Evolutionary conservation across 345 rosid genomes (phyloP), one percentile per base, ranked within the genome.

Genomic region (Psidium guajava): DNA sequence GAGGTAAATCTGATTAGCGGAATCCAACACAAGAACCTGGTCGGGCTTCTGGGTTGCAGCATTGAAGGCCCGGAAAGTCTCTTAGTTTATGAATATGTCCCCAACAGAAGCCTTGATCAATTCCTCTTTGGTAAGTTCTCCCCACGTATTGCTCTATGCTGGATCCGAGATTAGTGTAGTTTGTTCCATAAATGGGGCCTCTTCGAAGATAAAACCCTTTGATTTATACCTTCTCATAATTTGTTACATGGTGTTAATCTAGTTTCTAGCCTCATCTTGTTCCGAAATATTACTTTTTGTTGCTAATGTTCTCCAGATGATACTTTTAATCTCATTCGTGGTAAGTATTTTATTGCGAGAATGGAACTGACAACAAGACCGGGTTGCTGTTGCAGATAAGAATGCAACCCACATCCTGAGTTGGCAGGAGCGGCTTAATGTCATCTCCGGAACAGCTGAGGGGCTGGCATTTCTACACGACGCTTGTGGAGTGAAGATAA

Each of bases 21-120:
- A 84, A 87, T 87, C 83, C 82, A 82, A 53, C 88, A 87, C 86
- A 87, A 87, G 88, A 87, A 87, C 86, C 85, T 87, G 9, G 88
- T 87, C n/a, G 18, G 15, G 75, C 88, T 87, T 5, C 80, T 87
- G n/a, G 88, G 88, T 28, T 87, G 88, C 73, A 87, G 88, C 84
- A 87, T 87, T 2, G 88, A 87, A 87, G 88, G 88, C 73, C 88
- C 86, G 1, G 86, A 32, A 73, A 87, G 88, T 57, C 86, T 87
- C 82, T 84, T 87, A 44, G 88, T 87, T 15, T 87, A 87, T 47
- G 88, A 87, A 25, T 87, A 87, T 54, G 84, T 84, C 7, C 82
- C 81, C n/a, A 87, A 87, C 83, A 82, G 75, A 56, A 87, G 88
- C 82, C 88, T 87, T 32, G 88, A 87, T 64, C 80, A 84, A 44